Evolutionary conservation across 202 grass and related monocot species (phyloP).

Genomic region (Setaria viridis): DNA sequence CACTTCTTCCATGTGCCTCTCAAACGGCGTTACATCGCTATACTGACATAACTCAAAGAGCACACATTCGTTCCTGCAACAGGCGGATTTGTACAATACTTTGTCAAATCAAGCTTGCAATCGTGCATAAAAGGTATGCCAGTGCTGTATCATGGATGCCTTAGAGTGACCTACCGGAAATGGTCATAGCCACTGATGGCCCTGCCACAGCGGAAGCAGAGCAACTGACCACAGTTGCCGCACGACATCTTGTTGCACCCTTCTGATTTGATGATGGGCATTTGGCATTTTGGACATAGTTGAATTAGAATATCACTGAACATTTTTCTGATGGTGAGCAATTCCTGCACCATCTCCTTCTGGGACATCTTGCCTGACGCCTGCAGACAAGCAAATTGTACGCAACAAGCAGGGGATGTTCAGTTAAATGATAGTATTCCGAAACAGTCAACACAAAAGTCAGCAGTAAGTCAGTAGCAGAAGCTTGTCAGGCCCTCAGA

Average conservation of each 20-base stretch:
- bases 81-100: constrained; percentile 12
- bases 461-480: background rate
- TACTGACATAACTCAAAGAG: constrained; percentile 51
- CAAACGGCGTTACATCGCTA: constrained; percentile 53
- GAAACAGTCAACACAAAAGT: background rate
- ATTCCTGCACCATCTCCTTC: constrained; percentile 61
- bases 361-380: constrained; percentile 28
- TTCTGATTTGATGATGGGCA: constrained; percentile 71
- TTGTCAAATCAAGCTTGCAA: constrained; percentile 17
- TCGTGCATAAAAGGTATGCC: constrained; percentile 9
- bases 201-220: constrained; percentile 85
- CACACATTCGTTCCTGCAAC: constrained; percentile 41
- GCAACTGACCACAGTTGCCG: constrained; percentile 67
- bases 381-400: constrained; percentile 37
- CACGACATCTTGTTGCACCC: constrained; percentile 89
- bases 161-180: constrained; percentile 59
- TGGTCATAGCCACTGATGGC: constrained; percentile 81
- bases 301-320: constrained; percentile 65
- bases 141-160: background rate
- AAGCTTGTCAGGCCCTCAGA: background rate
- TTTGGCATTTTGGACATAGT: constrained; percentile 73
- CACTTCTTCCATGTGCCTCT: constrained; percentile 58
- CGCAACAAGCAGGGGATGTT: background rate
- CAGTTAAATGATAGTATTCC: constrained; percentile 34
- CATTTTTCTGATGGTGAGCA: constrained; percentile 58